Evolutionary conservation across 495 filamentous ascomycete genomes (phyloP), one percentile per base, ranked within the genome.

Genomic region (Letharia lupina): DNA sequence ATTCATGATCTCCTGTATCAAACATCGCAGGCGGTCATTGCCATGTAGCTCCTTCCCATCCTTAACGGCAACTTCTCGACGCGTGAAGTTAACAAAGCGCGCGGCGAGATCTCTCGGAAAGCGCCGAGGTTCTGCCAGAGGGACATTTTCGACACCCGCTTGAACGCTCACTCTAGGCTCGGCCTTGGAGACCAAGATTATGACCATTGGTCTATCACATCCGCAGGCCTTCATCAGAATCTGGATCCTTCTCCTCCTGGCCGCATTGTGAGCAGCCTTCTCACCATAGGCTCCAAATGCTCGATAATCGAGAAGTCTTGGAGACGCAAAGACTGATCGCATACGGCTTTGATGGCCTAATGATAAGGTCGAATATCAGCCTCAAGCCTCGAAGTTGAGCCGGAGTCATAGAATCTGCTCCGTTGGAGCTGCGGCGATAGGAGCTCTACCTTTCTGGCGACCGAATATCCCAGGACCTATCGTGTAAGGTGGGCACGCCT

Each of bases 21-120:
- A 16, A 47, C 63, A 65, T 65, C 23, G 52, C 52, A 45, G 12
- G 42, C 18, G 31, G 45, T 65, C 60, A 61, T 23, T 65, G 61
- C 56, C 54, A 2, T 31, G 28, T 48, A 35, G 31, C 45, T 61
- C 62, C 42, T 56, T 57, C 44, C 37, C 45, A 47, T 42, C 44
- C 16, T 13, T 47, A 31, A 65, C 37, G n/a, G 62, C 23, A n/a
- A 56, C 12, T 37, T 20, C 52, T 16, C 33, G 63, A 65, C 63
- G 56, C 63, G 63, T 65, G 11, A 48, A 62, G 60, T 23, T 54
- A 15, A 23, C 13, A 37, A 37, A 37, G 33, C 54, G 54, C 54
- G 33, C 33, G 31, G 16, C 37, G 8, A 35, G 10, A 10, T 0
- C 20, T 37, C 10, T 47, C 16, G 4, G 23, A 54, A 33, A 6